Evolutionary conservation across 2,329 filamentous ascomycete species (phyloP).

Genomic region (Dothistroma pini): DNA sequence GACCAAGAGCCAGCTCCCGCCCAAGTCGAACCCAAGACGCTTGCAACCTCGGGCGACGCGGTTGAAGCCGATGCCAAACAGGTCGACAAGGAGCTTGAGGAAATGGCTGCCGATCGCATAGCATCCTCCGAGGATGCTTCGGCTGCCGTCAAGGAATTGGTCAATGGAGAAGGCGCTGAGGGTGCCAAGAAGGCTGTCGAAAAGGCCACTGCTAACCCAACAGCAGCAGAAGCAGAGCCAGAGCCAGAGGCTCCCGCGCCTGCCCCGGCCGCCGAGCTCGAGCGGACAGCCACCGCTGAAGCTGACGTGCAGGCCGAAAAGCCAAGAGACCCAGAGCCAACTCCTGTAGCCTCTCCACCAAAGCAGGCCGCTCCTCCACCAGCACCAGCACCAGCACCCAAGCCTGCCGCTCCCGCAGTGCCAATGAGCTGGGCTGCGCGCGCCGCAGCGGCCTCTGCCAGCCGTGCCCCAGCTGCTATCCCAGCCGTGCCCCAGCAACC

Average conservation of each 20-base stretch:
- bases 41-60: conserved; percentile 36
- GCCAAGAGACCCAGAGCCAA: conserved; percentile 58
- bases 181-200: conserved; percentile 40
- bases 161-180: conserved; percentile 33
- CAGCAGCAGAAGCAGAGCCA: conserved; percentile 31
- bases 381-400: conserved; percentile 51
- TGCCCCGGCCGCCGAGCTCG: conserved; percentile 38
- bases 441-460: conserved; percentile 46
- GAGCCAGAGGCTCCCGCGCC: conserved; percentile 7
- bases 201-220: conserved; percentile 28
- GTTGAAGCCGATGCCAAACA: conserved; percentile 44
- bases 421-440: conserved; percentile 72
- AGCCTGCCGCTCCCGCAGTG: conserved; percentile 50
- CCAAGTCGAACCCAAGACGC: conserved; percentile 31
- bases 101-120: conserved; percentile 44
- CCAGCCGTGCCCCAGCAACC: conserved; percentile 31
- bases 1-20: conserved; percentile 41
- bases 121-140: conserved; percentile 26
- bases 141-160: conserved; percentile 29
- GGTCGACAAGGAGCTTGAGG: conserved; percentile 74
- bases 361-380: conserved; percentile 47
- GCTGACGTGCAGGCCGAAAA: conserved; percentile 50
- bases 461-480: conserved; percentile 33
- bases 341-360: conserved; percentile 45
- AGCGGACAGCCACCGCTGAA: conserved; percentile 33